Evolutionary conservation across 2,329 filamentous ascomycete genomes (phyloP), one percentile per base, ranked within the genome.

Genomic region (Arachnopeziza araneosa): DNA sequence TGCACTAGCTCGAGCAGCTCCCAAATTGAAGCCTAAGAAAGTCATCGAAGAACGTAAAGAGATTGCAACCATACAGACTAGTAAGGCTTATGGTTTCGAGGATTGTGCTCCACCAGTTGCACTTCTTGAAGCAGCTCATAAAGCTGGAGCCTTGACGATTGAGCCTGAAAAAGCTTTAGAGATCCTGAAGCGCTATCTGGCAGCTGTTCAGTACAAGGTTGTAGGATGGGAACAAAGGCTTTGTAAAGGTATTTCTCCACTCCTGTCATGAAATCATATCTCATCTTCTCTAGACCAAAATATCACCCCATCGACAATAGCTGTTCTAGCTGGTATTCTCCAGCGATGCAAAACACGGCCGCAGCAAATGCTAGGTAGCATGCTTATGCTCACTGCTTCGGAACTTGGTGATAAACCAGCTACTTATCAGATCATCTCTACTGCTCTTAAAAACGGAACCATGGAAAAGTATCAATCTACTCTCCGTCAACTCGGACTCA

Each of bases 321-420:
- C 62, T 2, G 32, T 69, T 4, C 55, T 73, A 23, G 63, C 61
- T n/a, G 55, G 55, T 21, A 65, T 70, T 12, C 60, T 72, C n/a
- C 60, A 57, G 19, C 61, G 66, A 49, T 67, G 64, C 52, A 54
- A 50, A 21, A 52, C 24, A 9, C 52, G 30, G 21, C 53, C 48
- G 14, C 69, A 71, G 55, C 56, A 61, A 50, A 32, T 52, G 4
- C 36, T 72, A 2, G 69, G 60, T 6, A 64, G 59, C 24, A 62
- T 60, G 49, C 54, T 72, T 32, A 52, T 69, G 50, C 49, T 67
- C 17, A 61, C 65, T 10, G 68, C 70, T 9, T 68, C 70, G 19
- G 55, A 44, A 23, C 63, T 71, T 19, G 70, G 69, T 6, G 69
- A 72, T 26, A 63, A 63, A 24, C 50, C 57, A n/a, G 69, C 70